These are phyloP conservation scores for Arctostaphylos glauca DNA, from an alignment of 148 eudicot species.

Conservation along the genomic window DNA sequence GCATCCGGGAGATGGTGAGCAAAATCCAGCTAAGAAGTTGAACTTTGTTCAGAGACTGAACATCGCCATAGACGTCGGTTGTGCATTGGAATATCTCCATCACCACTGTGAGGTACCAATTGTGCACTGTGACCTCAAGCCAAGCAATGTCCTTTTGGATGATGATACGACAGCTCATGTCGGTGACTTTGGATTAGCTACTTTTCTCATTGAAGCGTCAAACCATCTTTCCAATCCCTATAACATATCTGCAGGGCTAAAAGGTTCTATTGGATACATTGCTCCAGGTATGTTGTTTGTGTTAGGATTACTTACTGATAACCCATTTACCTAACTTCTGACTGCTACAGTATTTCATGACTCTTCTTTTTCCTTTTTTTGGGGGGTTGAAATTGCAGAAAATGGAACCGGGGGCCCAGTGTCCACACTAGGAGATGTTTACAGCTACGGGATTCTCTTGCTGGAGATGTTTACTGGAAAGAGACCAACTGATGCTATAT, in stretches of 20 bases:
- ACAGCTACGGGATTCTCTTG: slow-evolving; percentile 21
- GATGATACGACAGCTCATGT: slow-evolving; percentile 22
- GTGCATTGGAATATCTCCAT: slow-evolving; percentile 23
- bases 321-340: background rate
- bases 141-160: slow-evolving; percentile 19
- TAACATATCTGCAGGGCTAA: slow-evolving; percentile 5
- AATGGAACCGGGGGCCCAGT: slow-evolving; percentile 17
- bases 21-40: background rate
- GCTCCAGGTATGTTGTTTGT: slow-evolving; percentile 13
- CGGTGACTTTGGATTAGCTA: slow-evolving; percentile 22
- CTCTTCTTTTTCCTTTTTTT: background rate
- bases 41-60: slow-evolving; percentile 6
- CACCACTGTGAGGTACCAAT: slow-evolving; percentile 17
- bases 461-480: slow-evolving; percentile 13
- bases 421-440: slow-evolving; percentile 18
- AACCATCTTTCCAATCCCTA: background rate
- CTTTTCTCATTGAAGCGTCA: background rate
- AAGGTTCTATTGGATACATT: slow-evolving; percentile 23
- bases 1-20: slow-evolving; percentile 10
- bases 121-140: slow-evolving; percentile 23
- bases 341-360: background rate
- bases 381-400: slow-evolving; percentile 11
- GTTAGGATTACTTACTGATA: background rate
- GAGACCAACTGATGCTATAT: slow-evolving; percentile 19
- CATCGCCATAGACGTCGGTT: slow-evolving; percentile 22